Evolutionary conservation across 345 rosid genomes (phyloP), one percentile per base, ranked within the genome.

Genomic region (Ceriops tagal): DNA sequence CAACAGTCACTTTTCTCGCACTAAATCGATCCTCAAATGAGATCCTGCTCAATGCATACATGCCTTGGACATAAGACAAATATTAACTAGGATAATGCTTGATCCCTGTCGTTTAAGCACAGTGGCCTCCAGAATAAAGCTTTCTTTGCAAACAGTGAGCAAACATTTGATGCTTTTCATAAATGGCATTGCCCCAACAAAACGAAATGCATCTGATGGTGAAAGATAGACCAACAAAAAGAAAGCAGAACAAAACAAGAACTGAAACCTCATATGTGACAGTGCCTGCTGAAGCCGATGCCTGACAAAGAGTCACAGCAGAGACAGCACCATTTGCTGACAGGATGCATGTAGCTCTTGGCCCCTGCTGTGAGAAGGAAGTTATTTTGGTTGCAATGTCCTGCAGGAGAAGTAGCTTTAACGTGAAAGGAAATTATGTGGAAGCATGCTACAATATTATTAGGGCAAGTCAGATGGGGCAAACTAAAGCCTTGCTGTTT

Each of bases 281-380:
- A 20, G 85, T 79, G 77, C 96, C 92, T 31, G 88, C 89, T 47
- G 97, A 85, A 51, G 87, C 77, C 47, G 90, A 80, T 28, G 96
- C 84, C 81, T 95, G 97, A 56, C 80, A 83, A 67, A 95, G 91
- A 46, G 93, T 90, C 53, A 89, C 97, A 1, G 91, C 87, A 39
- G 96, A 89, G 51, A 95, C 96, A 11, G 97, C 87, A 18, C 99
- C 99, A 67, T 79, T 88, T 64, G 99, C 96, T 32, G 99, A 92
- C 78, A 95, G 79, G 71, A 95, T 70, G 66, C 97, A 95, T 46
- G 85, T 75, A 32, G 89, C 91, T 83, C 92, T 88, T 64, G 89
- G 88, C 64, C 96, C 91, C 80, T 88, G 96, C 79, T 90, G 97
- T 58, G 96, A 78, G 86, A 92, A 91, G 27, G 92, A 61, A 79